Conservation (phyloP, 306 rosid species). For the Lathyrus oleraceus region DNA sequence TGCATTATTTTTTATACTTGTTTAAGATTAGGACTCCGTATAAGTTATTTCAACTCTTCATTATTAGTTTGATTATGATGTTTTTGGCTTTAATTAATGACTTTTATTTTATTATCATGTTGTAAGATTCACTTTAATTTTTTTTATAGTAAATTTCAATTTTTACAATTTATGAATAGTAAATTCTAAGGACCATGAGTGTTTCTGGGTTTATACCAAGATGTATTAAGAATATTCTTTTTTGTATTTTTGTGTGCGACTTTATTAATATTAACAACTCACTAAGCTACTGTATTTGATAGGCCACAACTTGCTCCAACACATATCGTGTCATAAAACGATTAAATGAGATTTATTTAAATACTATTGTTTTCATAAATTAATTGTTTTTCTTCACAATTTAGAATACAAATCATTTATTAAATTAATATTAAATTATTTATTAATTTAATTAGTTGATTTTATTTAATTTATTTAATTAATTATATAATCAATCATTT, state of each 20-base stretch:
- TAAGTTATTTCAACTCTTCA: slow-evolving; percentile 2
- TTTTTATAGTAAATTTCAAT: not conserved
- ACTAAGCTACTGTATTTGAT: too few relatives aligned
- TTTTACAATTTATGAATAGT: not conserved
- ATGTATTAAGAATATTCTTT: slow-evolving; percentile 39
- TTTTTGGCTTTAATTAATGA: not conserved
- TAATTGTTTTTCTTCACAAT: too few relatives aligned
- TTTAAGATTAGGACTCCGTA: not conserved
- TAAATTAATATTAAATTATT: too few relatives aligned
- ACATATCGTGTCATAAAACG: too few relatives aligned
- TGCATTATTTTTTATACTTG: not conserved
- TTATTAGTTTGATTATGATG: not conserved
- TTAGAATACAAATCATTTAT: too few relatives aligned
- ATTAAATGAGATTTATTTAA: too few relatives aligned
- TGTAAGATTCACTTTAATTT: not conserved
- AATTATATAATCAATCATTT: too few relatives aligned
- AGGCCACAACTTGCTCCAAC: too few relatives aligned
- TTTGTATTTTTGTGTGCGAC: not conserved
- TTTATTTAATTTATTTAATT: too few relatives aligned
- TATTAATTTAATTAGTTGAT: too few relatives aligned
- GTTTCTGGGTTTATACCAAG: slow-evolving; percentile 32
- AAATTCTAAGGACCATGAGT: not conserved
- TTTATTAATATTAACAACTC: too few relatives aligned
- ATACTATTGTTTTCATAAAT: too few relatives aligned
- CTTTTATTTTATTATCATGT: not conserved